These are phyloP conservation scores for Alternaria rosae DNA, from an alignment of 2,329 filamentous ascomycete genomes.

Conservation along the genomic window DNA sequence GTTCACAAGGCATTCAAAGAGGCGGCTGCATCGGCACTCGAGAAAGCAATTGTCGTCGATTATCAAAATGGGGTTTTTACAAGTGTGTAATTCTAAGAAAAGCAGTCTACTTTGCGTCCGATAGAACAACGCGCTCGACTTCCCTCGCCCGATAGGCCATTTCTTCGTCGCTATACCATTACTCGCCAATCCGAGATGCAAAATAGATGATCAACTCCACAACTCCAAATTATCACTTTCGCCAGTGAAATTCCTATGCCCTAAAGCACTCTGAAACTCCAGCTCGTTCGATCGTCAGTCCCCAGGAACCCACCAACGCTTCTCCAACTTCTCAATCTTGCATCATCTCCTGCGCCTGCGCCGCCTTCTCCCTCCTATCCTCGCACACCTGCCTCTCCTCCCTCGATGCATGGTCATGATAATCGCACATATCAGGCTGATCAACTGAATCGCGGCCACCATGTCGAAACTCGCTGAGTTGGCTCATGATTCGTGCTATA, in stretches of 20 bases:
- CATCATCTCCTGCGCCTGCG: background rate
- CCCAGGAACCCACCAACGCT: background rate
- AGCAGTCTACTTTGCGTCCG: background rate
- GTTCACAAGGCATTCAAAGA: conserved; percentile 51
- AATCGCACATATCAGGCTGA: background rate
- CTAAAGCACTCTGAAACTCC: background rate
- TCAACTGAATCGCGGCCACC: background rate
- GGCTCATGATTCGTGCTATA: background rate
- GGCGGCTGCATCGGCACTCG: conserved; percentile 41
- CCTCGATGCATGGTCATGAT: background rate
- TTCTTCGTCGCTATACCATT: background rate
- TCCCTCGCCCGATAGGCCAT: background rate
- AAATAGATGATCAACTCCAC: background rate
- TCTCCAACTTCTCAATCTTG: background rate
- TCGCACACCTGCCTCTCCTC: background rate
- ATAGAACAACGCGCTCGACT: background rate
- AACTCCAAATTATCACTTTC: background rate
- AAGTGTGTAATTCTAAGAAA: background rate
- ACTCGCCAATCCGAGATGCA: background rate
- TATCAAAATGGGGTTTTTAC: conserved; percentile 47
- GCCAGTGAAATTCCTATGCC: background rate
- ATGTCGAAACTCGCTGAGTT: rapidly evolving
- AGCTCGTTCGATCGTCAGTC: background rate
- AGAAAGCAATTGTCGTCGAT: conserved; percentile 53
- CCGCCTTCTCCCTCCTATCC: background rate